Evolutionary conservation across 148 eudicot genomes (phyloP), one percentile per base, ranked within the genome.

Genomic region (Vaccinium corymbosum): DNA sequence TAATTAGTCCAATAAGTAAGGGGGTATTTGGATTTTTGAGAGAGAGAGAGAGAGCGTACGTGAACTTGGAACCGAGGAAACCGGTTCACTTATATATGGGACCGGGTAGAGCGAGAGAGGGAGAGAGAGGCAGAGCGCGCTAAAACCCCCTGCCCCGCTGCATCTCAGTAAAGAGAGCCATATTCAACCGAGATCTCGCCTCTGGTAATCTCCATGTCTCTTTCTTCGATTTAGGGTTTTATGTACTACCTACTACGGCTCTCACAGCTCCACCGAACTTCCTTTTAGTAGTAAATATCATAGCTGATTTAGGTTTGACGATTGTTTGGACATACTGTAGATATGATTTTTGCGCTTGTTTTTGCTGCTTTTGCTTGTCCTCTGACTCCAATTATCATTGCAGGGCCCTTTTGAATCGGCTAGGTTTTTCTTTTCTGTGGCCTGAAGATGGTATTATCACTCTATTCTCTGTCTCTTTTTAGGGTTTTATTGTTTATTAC

Each of bases 361-460:
- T 32, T 16, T 70, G 4, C 66, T 32, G 25, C 59, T 50, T 50
- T 50, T 66, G n/a, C 4, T 50, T 66, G 27, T 81, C 49, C 48
- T 29, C 8, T 29, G 29, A 29, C 17, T 32, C 25, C 17, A 7
- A n/a, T 19, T 38, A 8, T 32, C 1, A 4, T 19, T 71, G 83
- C 78, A 82, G 83, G 61, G 32, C 50, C 15, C 17, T 6, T 82
- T 72, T 72, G 78, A 19, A 53, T 19, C 49, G 52, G 78, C 32
- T 51, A 82, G 66, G 79, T 71, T 71, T 82, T 82, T 62, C 78
- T 29, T 8, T 64, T 72, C 64, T 52, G 68, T 35, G 51, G 25
- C 35, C 76, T 9, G 78, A 71, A 82, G 35, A 82, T 82, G 84
- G 84, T 82, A 82, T 51, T 20, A 25, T 82, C 62, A 52, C 6